Evolutionary conservation across 371 early-diverging fungal species (phyloP).

Genomic region (Choanephora cucurbitarum): DNA sequence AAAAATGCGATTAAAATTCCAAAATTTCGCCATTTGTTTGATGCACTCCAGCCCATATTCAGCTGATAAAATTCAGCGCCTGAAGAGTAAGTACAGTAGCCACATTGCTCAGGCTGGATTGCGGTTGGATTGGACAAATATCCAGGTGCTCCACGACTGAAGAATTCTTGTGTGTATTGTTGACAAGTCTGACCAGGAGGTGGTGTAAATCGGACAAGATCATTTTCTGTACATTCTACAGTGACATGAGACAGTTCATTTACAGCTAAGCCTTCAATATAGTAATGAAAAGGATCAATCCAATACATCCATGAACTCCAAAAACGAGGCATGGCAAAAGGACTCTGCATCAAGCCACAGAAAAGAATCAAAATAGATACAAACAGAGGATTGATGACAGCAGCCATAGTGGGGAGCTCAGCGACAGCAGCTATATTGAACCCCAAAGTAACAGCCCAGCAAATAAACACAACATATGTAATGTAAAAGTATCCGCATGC

Average conservation of each 20-base stretch:
- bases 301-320: constrained; percentile 75
- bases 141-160: constrained; percentile 50
- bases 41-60: constrained; percentile 26
- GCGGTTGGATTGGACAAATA: constrained; percentile 52
- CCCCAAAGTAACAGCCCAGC: constrained; percentile 63
- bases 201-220: constrained; percentile 48
- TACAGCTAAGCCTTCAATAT: constrained; percentile 65
- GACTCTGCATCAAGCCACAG: constrained; percentile 63
- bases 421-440: constrained; percentile 63
- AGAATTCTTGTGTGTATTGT: constrained; percentile 53
- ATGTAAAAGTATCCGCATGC: constrained; percentile 58
- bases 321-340: constrained; percentile 61
- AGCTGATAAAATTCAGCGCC: constrained; percentile 56
- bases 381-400: constrained; percentile 64
- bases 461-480: constrained; percentile 47
- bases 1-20: constrained; percentile 57
- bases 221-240: constrained; percentile 47
- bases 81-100: constrained; percentile 57
- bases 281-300: constrained; percentile 68
- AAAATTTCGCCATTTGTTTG: constrained; percentile 68
- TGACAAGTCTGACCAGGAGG: constrained; percentile 60
- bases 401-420: constrained; percentile 57
- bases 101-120: constrained; percentile 38
- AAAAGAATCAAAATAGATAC: constrained; percentile 60
- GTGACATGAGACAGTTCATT: constrained; percentile 55